phyloP scores from a whole-genome alignment of 169 alveolate genomes.

The Plasmodium fragile region DNA sequence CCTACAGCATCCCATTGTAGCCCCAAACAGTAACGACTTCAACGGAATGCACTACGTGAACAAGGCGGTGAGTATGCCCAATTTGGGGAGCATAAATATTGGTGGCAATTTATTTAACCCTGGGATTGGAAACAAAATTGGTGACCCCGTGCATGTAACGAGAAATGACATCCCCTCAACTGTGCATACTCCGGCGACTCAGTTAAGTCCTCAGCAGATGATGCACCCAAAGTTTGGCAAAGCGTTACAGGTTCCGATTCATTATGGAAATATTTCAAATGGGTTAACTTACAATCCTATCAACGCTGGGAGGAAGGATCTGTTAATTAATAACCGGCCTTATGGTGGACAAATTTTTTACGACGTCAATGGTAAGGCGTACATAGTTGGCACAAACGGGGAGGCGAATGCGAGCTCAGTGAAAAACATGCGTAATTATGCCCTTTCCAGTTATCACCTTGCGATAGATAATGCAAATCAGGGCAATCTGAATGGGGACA shows the following conservation, averaged over 20 bases:
- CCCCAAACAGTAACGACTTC: neutral
- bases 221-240: neutral
- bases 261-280: neutral
- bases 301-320: neutral
- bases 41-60: neutral
- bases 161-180: neutral
- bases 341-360: neutral
- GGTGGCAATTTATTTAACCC: neutral
- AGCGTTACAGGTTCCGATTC: neutral
- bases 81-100: neutral
- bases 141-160: neutral
- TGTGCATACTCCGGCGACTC: neutral
- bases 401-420: neutral
- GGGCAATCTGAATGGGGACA: neutral
- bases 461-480: neutral
- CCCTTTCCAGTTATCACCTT: neutral
- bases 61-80: neutral
- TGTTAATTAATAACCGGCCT: neutral
- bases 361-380: slow-evolving; percentile 10
- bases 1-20: neutral
- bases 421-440: neutral
- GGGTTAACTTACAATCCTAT: neutral
- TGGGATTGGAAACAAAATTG: neutral
- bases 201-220: neutral
- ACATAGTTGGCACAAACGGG: neutral